Base-by-base conservation (phyloP, 2,329 filamentous ascomycete genomes). In the Sporothrix euskadiensis region DNA sequence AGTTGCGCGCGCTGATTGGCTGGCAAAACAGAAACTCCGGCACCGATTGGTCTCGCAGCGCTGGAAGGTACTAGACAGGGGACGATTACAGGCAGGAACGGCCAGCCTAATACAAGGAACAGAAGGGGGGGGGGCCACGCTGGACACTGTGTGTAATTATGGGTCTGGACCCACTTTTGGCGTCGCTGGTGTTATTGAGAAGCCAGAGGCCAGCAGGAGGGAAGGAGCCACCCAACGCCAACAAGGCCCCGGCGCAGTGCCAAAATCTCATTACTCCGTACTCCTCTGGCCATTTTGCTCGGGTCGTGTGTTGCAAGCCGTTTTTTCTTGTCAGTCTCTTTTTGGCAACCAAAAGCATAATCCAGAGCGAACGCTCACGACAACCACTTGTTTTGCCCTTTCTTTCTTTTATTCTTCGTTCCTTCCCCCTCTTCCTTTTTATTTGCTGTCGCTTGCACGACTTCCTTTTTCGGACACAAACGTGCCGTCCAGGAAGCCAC, bases 131-230 rank as follows among this genome's bases (percentile, higher is more conserved):
- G 52, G 52, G 52, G 22, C n/a, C 52, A 56, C 44, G 19, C 44
- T 49, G 32, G 32, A 30, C 39, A 44, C 61, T 47, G 10, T 66
- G 65, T 52, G 65, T 49, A 68, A 49, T 68, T 73, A 52, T 39
- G 57, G 57, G 57, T 4, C 32, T 1, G 65, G 44, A 4, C 39
- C 16, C 75, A 56, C 71, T 71, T 76, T 75, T 73, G 30, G 49
- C 49, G 32, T 66, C 56, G 76, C 75, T 77, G 76, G 76, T 77
- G 76, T 77, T 77, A 77, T 76, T 77, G 75, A 75, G 74, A 73
- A 59, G 52, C 35, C 35, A 35, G 35, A 35, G 35, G 65, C 65
- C 65, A 66, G 61, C 65, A 56, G 39, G 61, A 63, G 19, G 63
- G 65, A 54, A 69, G 66, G 47, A 69, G 59, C 32, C 35, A 41